phyloP scores from a whole-genome alignment of 2,329 filamentous ascomycete species.

The Aspergillus sp. region DNA sequence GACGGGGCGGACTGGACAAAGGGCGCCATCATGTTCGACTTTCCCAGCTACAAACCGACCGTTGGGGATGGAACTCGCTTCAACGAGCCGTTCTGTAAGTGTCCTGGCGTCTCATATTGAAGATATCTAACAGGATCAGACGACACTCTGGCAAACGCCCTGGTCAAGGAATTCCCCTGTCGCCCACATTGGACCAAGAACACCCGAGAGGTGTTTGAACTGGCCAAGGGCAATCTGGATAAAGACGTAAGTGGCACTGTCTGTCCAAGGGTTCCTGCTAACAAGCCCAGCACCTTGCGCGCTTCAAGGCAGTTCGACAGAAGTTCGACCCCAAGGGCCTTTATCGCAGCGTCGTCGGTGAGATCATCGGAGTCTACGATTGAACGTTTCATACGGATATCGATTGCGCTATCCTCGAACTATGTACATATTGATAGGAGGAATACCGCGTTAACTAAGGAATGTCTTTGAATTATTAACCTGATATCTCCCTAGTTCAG shows the following conservation, averaged over 20 bases:
- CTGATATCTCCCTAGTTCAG: too few species aligned
- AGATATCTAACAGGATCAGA: slow-evolving; percentile 3
- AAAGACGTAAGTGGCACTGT: slow-evolving; percentile 1
- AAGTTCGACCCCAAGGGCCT: slow-evolving; percentile 13
- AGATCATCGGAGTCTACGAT: slow-evolving; percentile 13
- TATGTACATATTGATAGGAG: too few species aligned
- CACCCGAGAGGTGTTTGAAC: slow-evolving; percentile 11
- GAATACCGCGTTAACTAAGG: too few species aligned
- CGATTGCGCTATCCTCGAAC: background rate
- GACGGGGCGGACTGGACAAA: slow-evolving; percentile 14
- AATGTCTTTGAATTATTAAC: too few species aligned
- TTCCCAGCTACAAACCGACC: slow-evolving; percentile 11
- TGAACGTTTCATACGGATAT: background rate
- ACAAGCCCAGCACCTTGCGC: slow-evolving; percentile 8
- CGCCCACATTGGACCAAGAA: slow-evolving; percentile 17
- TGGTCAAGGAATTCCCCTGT: slow-evolving; percentile 14
- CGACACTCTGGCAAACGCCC: background rate
- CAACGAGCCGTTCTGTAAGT: slow-evolving; percentile 15
- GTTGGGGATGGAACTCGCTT: slow-evolving; percentile 7
- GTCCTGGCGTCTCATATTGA: too few species aligned
- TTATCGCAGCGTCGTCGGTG: slow-evolving; percentile 12
- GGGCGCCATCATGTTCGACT: slow-evolving; percentile 16
- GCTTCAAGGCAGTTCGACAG: slow-evolving; percentile 13
- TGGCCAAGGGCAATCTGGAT: slow-evolving; percentile 10
- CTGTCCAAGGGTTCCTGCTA: too few species aligned